Base-by-base conservation (phyloP, 192 early-diverging fungal species). In the Mycoemilia scoparia region DNA sequence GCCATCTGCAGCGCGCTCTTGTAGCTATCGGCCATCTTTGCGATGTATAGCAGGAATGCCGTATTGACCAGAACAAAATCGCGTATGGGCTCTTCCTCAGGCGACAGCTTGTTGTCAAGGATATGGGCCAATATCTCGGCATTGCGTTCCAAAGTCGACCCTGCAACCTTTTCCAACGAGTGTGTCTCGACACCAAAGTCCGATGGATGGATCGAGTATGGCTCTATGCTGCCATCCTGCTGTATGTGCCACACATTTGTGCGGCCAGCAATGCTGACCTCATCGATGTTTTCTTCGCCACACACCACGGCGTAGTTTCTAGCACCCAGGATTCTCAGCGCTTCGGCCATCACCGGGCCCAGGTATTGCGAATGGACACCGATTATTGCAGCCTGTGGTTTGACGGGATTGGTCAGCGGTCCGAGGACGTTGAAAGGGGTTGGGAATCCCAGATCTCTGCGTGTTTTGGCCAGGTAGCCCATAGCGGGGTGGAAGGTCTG, bases 361-460 rank as follows among this genome's bases (percentile, higher is more conserved):
- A 98, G 40, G 4, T 51, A 15, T 27, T 71, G 68, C 1, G 85
- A 78, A 50, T 84, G 74, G n/a, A 98, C 89, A 17, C 93, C 93
- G 2, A 96, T 76, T 2, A 98, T 74, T 13, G 79, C 67, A 20
- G 79, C 66, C n/a, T 51, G 52, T 1, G 93, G 88, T 23, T 50
- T 50, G 0, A 85, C 82, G 7, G 93, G 93, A 43, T 90, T 96
- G 27, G 65, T 82, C 45, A 97, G 51, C 4, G 92, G 92, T 0
- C 92, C 92, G 10, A 95, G 62, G 24, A 93, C 41, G 41, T 98
- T 98, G 64, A 98, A 90, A 16, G 91, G 76, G 3, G 93, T 90
- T 7, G 82, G 82, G 3, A 95, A 66, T 21, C 87, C 93, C 5
- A 98, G 60, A 52, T 98, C 88, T 24, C 72, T 73, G 13, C 93